Percentiles rank a stretch among this genome's conserved stretches.
phyloP scores from a whole-genome alignment of 2,329 filamentous ascomycete genomes.

The Colletotrichum tofieldiae region DNA sequence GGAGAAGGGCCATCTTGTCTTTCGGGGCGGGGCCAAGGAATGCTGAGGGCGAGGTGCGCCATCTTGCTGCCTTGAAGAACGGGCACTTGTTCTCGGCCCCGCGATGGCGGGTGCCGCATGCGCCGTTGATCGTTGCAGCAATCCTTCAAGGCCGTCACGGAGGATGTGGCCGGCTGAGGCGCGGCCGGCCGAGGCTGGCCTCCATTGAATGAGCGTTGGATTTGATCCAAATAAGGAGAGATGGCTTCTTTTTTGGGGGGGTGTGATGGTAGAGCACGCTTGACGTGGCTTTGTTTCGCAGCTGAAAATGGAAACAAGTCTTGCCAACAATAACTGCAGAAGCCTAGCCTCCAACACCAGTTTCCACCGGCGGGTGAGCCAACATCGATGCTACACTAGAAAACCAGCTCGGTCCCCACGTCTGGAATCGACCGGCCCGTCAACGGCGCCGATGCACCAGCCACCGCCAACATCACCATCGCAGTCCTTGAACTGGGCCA shows the following conservation, averaged over 20 bases:
- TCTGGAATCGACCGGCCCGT: neutral
- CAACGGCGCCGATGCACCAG: conserved; percentile 29
- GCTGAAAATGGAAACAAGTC: neutral
- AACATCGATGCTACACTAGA: neutral
- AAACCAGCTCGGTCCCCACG: neutral
- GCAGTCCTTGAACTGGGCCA: neutral
- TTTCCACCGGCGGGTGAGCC: neutral
- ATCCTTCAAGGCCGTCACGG: neutral
- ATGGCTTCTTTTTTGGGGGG: neutral
- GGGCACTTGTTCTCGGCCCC: neutral
- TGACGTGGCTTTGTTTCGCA: neutral
- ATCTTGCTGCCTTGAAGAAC: conserved; percentile 18
- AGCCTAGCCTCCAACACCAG: conserved; percentile 1
- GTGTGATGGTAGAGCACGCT: neutral
- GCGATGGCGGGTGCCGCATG: conserved; percentile 9
- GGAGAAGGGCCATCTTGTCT: neutral
- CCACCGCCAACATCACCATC: conserved; percentile 10
- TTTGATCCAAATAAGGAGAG: too few relatives aligned
- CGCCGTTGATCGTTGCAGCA: conserved; percentile 26
- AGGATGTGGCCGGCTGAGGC: neutral
- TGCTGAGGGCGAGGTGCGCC: neutral
- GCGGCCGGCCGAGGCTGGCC: neutral
- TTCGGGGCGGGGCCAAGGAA: neutral
- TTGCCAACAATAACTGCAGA: neutral
- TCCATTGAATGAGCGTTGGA: neutral